Base-by-base conservation (phyloP, 2,329 filamentous ascomycete species). In the Chaetomium sp. region DNA sequence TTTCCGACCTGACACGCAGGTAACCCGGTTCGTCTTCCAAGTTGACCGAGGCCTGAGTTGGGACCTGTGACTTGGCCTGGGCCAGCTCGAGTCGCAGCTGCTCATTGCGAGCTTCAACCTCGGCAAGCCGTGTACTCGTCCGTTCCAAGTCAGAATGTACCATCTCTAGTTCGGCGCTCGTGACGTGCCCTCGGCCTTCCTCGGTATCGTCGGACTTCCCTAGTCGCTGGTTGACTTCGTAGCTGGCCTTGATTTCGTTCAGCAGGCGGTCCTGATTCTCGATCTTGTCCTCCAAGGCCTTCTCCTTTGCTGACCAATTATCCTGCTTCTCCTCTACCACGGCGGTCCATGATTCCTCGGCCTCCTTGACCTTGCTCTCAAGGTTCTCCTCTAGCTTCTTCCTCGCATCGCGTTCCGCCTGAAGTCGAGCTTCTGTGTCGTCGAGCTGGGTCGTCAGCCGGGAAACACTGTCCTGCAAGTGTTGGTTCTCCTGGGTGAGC, bases 171-270 rank as follows among this genome's bases (percentile, higher is more conserved):
- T 99, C 95, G 13, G 94, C 95, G 72, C 87, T 92, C 4, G 91
- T 90, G 59, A 95, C 90, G 64, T 89, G 86, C 35, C 84, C 86
- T 29, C 84, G 83, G 21, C 74, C 78, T 29, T 85, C 84, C 21
- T 81, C 78, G 35, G 65, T 68, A 42, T 73, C 72, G 42, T 90
- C 89, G 16, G 87, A 87, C 70, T 88, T 89, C 59, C 89, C 93
- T 58, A 99, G 82, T 58, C 95, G 86, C 76, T 98, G 93, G 54
- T 92, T 95, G 62, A 99, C 95, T 77, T 99, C 95, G 74, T 97
- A 97, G 79, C 89, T 97, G 29, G 95, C 95, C 78, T 97, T 98
- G 74, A 98, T 87, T 76, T 99, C 96, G 74, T 91, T 97, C 70
- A 99, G 79, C 47, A 99, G 79, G 7, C 93, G 88, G 57, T 99